Conservation (phyloP, 1,284 basidiomycete genomes). For the Ustilago curta region DNA sequence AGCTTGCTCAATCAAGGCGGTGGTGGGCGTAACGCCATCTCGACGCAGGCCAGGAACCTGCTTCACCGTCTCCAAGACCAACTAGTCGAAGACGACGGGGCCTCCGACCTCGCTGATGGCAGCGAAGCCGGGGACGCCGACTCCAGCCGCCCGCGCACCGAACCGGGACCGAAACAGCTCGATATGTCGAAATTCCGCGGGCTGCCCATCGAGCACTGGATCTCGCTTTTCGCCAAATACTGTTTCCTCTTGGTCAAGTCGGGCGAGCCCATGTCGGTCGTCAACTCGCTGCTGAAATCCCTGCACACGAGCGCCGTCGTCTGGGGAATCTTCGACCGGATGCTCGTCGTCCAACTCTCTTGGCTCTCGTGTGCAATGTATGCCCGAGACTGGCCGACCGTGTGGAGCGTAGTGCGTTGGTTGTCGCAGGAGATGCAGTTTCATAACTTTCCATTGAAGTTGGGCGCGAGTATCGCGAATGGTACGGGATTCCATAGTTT, state of each 20-base stretch:
- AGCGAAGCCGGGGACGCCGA: conserved; percentile 72
- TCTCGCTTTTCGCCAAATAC: conserved; percentile 82
- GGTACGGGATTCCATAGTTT: conserved; percentile 56
- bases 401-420: conserved; percentile 52
- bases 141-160: conserved; percentile 41
- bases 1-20: conserved; percentile 25
- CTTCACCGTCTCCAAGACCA: conserved; percentile 80
- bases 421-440: conserved; percentile 61
- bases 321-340: conserved; percentile 55
- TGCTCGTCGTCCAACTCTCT: conserved; percentile 52
- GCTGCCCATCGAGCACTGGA: conserved; percentile 86
- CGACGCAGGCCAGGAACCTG: conserved; percentile 79
- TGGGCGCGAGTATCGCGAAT: conserved; percentile 56
- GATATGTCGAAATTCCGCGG: conserved; percentile 76
- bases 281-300: conserved; percentile 79
- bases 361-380: conserved; percentile 65
- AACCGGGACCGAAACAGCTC: conserved; percentile 40
- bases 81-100: conserved; percentile 73
- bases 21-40: conserved; percentile 70
- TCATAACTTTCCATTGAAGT: conserved; percentile 58
- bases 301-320: conserved; percentile 73
- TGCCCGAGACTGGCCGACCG: conserved; percentile 44
- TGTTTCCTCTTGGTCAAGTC: conserved; percentile 80
- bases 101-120: conserved; percentile 63
- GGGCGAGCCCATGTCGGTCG: conserved; percentile 73